Evolutionary conservation across 1,139 yeast genomes (phyloP).

Genomic region (Kodamaea anthophila): DNA sequence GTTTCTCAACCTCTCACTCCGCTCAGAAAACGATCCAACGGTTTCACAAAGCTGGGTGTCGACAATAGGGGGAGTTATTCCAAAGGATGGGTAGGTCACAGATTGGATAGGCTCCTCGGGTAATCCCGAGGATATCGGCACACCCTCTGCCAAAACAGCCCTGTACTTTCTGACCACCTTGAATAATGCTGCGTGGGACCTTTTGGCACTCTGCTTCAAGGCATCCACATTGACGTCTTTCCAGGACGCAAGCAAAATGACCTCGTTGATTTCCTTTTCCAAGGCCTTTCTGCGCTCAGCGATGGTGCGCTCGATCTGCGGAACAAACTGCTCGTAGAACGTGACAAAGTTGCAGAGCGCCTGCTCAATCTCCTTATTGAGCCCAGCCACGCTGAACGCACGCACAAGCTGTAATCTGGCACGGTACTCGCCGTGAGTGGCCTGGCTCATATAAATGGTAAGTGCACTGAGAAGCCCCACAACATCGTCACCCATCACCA

Average conservation of each 20-base stretch:
- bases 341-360: slow-evolving; percentile 57
- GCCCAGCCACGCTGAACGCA: slow-evolving; percentile 45
- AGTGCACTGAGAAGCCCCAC: slow-evolving; percentile 57
- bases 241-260: slow-evolving; percentile 90
- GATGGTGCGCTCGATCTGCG: slow-evolving; percentile 42
- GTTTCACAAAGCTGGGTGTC: neutral
- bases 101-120: neutral
- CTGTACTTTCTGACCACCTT: slow-evolving; percentile 83
- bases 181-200: slow-evolving; percentile 79
- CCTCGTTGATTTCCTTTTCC: slow-evolving; percentile 78
- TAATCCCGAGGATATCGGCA: slow-evolving; percentile 56
- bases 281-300: slow-evolving; percentile 43
- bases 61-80: neutral
- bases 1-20: slow-evolving; percentile 54
- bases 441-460: slow-evolving; percentile 67
- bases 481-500: slow-evolving; percentile 40
- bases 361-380: slow-evolving; percentile 8
- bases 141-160: slow-evolving; percentile 38
- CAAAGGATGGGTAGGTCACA: neutral
- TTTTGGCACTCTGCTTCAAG: slow-evolving; percentile 84
- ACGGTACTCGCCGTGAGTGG: slow-evolving; percentile 68
- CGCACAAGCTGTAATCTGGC: slow-evolving; percentile 51
- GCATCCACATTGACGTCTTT: slow-evolving; percentile 94
- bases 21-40: slow-evolving; percentile 43
- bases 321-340: slow-evolving; percentile 62